phyloP scores from a whole-genome alignment of 2,329 filamentous ascomycete species.

The Fusarium haematococcum region DNA sequence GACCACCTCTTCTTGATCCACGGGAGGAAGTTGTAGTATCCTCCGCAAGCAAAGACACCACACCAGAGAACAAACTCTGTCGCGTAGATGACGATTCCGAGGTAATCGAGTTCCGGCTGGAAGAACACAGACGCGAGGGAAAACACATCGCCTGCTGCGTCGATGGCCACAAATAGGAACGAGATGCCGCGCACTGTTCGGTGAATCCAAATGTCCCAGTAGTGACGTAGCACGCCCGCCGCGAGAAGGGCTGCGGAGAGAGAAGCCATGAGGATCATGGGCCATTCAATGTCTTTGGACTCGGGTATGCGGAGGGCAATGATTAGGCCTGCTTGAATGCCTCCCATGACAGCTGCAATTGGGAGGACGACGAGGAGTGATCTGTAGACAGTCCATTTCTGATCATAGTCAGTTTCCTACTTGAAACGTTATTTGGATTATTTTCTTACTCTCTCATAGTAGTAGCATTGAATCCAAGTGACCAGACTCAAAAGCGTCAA shows the following conservation, averaged over 20 bases:
- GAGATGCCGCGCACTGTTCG: slow-evolving; percentile 77
- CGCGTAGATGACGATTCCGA: slow-evolving; percentile 76
- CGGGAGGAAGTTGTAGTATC: slow-evolving; percentile 72
- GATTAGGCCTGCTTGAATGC: slow-evolving; percentile 69
- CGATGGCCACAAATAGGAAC: slow-evolving; percentile 77
- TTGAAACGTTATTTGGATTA: fast-evolving
- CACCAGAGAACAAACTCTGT: slow-evolving; percentile 75
- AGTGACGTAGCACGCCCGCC: slow-evolving; percentile 75
- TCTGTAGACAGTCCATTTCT: slow-evolving; percentile 65
- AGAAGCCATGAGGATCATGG: slow-evolving; percentile 74
- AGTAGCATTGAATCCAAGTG: slow-evolving; percentile 58
- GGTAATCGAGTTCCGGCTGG: slow-evolving; percentile 66
- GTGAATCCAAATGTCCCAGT: slow-evolving; percentile 75
- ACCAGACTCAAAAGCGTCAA: slow-evolving; percentile 56
- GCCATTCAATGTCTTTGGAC: slow-evolving; percentile 65
- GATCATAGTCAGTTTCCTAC: slow-evolving; percentile 8
- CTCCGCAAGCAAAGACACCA: slow-evolving; percentile 74
- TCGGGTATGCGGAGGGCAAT: slow-evolving; percentile 64
- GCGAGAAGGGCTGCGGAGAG: slow-evolving; percentile 73
- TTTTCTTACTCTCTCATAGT: slow-evolving; percentile 52
- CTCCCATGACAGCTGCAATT: slow-evolving; percentile 68
- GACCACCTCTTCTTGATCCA: slow-evolving; percentile 50
- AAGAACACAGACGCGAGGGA: slow-evolving; percentile 75
- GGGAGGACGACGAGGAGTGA: slow-evolving; percentile 62
- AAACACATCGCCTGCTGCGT: slow-evolving; percentile 76